phyloP scores from a whole-genome alignment of 2,329 filamentous ascomycete genomes.

The Calonectria hongkongensis region DNA sequence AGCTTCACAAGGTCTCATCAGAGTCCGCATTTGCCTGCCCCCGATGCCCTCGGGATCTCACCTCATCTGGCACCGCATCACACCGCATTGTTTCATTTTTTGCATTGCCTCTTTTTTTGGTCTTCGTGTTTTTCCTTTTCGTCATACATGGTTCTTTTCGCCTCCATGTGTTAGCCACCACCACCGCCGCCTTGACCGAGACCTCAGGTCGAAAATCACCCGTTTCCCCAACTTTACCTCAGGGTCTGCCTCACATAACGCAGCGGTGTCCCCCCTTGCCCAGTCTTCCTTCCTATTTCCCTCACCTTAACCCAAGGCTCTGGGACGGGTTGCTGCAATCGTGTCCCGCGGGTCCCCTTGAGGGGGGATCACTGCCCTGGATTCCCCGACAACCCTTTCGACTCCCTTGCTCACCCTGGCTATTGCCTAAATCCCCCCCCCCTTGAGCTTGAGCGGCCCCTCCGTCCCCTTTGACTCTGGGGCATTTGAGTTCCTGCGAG shows the following conservation, averaged over 20 bases:
- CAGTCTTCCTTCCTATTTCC: conserved; percentile 33
- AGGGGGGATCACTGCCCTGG: conserved; percentile 31
- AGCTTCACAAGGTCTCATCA: conserved; percentile 16
- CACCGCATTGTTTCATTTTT: conserved; percentile 21
- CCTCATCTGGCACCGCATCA: conserved; percentile 27
- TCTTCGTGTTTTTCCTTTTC: neutral
- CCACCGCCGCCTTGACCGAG: conserved; percentile 10
- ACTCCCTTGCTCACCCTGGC: neutral
- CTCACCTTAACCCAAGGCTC: conserved; percentile 43
- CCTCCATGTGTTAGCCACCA: conserved; percentile 1
- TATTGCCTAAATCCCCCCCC: conserved; percentile 28
- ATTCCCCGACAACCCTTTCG: conserved; percentile 32
- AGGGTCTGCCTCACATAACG: conserved; percentile 17
- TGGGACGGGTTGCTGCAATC: conserved; percentile 41
- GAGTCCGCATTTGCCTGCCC: conserved; percentile 17
- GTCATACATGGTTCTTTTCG: neutral
- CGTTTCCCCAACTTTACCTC: conserved; percentile 37
- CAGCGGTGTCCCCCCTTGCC: conserved; percentile 28
- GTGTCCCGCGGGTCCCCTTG: conserved; percentile 29
- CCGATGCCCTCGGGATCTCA: conserved; percentile 8
- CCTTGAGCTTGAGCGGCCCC: conserved; percentile 17
- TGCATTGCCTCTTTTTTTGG: conserved; percentile 22
- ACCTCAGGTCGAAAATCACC: conserved; percentile 28
- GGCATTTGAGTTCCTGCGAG: conserved; percentile 31
- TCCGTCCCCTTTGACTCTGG: conserved; percentile 22